These are phyloP conservation scores for Peterozyma xylosa DNA, from an alignment of 805 yeast species.

Conservation along the genomic window DNA sequence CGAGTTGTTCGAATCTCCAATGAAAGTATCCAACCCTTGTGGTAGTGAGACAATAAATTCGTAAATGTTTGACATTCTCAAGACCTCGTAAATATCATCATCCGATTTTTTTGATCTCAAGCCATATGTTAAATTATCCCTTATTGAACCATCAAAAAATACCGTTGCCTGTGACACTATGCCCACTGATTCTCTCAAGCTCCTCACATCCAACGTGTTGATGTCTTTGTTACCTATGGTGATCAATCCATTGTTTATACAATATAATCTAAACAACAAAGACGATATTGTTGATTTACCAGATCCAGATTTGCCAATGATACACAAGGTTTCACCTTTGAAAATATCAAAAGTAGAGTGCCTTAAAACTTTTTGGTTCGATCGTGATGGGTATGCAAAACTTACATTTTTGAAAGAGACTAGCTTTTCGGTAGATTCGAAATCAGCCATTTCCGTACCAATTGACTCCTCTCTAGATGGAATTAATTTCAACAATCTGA, in stretches of 20 bases:
- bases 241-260: constrained; percentile 29
- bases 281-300: constrained; percentile 80
- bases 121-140: constrained; percentile 68
- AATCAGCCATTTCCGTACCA: constrained; percentile 26
- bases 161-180: constrained; percentile 72
- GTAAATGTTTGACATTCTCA: constrained; percentile 40
- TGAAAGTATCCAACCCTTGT: constrained; percentile 47
- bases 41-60: constrained; percentile 51
- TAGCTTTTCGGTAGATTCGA: constrained; percentile 7
- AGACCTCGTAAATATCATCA: constrained; percentile 27
- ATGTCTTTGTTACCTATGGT: constrained; percentile 42
- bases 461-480: constrained; percentile 27
- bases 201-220: constrained; percentile 31
- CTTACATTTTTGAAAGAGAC: constrained; percentile 35
- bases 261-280: constrained; percentile 48
- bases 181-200: constrained; percentile 47
- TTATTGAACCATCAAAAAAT: constrained; percentile 67
- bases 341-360: constrained; percentile 34
- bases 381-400: constrained; percentile 40
- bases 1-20: constrained; percentile 39
- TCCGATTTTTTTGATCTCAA: constrained; percentile 17
- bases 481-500: constrained; percentile 28
- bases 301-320: constrained; percentile 83
- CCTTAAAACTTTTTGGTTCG: constrained; percentile 26
- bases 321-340: constrained; percentile 47